A percentile compares a stretch with the other conserved stretches of the same genome.
These are phyloP conservation scores for Beauveria scarabaeidicola DNA, from an alignment of 2,329 filamentous ascomycete species.

Conservation along the genomic window DNA sequence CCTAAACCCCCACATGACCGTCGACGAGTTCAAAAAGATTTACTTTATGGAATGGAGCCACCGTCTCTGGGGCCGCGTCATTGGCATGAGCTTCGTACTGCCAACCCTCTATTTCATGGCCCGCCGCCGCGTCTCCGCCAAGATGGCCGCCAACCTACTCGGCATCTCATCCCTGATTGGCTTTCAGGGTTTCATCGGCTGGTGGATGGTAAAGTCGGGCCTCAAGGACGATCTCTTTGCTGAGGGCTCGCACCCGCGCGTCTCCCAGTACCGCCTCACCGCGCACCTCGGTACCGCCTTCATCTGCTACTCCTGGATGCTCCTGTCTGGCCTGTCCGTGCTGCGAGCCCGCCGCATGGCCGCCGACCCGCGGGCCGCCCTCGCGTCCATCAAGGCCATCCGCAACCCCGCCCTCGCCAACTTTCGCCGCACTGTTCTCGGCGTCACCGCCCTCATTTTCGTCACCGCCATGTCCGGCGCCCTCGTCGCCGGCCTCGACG, in stretches of 20 bases:
- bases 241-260: conserved; percentile 79
- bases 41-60: conserved; percentile 99
- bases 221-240: conserved; percentile 93
- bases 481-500: conserved; percentile 89
- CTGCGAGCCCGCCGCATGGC: conserved; percentile 69
- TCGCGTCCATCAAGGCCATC: conserved; percentile 53
- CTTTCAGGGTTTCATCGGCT: conserved; percentile 90
- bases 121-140: conserved; percentile 64
- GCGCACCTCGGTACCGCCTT: conserved; percentile 88
- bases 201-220: conserved; percentile 99
- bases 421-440: conserved; percentile 66
- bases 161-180: conserved; percentile 87
- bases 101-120: conserved; percentile 85
- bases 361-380: conserved; percentile 53
- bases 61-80: conserved; percentile 84
- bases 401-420: conserved; percentile 57
- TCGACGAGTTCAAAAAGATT: conserved; percentile 94
- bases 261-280: conserved; percentile 88
- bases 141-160: conserved; percentile 67
- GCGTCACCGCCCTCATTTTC: conserved; percentile 70
- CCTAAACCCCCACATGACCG: conserved; percentile 85
- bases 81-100: conserved; percentile 81
- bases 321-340: conserved; percentile 78
- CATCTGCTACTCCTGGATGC: conserved; percentile 87
- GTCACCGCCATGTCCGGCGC: conserved; percentile 87